Conservation (phyloP, 1,284 basidiomycete genomes). For the Naganishia liquefaciens region DNA sequence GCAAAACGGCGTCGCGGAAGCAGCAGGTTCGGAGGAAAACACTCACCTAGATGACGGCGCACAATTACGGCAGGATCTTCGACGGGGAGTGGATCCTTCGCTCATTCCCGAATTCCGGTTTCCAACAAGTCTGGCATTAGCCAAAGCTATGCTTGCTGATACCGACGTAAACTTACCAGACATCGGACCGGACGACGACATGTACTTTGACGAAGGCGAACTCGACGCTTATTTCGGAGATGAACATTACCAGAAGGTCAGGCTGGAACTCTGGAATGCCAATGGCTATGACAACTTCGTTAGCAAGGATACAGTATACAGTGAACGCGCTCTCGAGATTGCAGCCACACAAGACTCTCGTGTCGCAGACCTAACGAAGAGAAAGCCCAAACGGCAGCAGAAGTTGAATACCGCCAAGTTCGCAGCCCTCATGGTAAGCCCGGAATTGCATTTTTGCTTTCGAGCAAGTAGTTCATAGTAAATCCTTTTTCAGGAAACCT, state of each 20-base stretch:
- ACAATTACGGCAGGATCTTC: constrained; percentile 11
- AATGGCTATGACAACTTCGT: constrained; percentile 21
- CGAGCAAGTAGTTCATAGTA: background rate
- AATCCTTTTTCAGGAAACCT: constrained; percentile 2
- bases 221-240: constrained; percentile 19
- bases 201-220: constrained; percentile 23
- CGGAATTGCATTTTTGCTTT: background rate
- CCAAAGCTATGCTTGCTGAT: constrained; percentile 18
- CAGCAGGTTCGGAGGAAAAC: background rate
- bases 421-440: constrained; percentile 16
- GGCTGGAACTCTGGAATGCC: constrained; percentile 16
- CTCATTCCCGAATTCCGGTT: constrained; percentile 12
- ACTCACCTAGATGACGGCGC: background rate
- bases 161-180: background rate
- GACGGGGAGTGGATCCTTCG: background rate
- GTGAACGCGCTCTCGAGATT: constrained; percentile 6
- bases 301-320: background rate
- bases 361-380: background rate
- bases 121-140: constrained; percentile 5
- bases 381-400: background rate
- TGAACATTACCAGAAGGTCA: constrained; percentile 4
- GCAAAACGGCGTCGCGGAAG: background rate
- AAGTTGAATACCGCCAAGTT: constrained; percentile 7
- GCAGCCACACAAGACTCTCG: constrained; percentile 5
- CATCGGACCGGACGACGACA: constrained; percentile 10